Conservation (phyloP, 495 filamentous ascomycete species). For the Neurospora cerealis region DNA sequence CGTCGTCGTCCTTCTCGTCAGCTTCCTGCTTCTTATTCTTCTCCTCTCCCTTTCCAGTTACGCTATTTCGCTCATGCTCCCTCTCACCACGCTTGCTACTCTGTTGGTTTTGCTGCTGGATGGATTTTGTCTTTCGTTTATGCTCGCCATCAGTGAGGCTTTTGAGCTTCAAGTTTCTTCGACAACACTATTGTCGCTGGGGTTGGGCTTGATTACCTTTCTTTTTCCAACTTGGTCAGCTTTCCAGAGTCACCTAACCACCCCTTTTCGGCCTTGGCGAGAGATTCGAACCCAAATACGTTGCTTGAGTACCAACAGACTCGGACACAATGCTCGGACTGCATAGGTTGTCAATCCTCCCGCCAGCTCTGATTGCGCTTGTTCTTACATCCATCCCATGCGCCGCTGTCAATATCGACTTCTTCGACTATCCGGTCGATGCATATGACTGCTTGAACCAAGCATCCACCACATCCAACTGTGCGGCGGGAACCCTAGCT, state of each 20-base stretch:
- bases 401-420: slow-evolving; percentile 24
- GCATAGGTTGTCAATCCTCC: slow-evolving; percentile 5
- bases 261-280: neutral
- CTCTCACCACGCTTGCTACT: neutral
- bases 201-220: neutral
- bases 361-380: slow-evolving; percentile 18
- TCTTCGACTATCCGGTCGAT: slow-evolving; percentile 29
- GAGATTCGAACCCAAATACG: neutral
- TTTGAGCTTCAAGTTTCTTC: neutral
- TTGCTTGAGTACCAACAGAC: neutral
- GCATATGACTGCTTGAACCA: slow-evolving; percentile 30
- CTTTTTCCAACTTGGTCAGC: neutral
- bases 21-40: neutral
- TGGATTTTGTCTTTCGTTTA: neutral
- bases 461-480: slow-evolving; percentile 22
- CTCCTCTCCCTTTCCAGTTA: neutral
- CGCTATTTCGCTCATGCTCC: neutral
- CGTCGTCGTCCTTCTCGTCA: neutral
- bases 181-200: neutral
- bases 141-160: neutral
- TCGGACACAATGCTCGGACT: slow-evolving; percentile 11
- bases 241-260: neutral
- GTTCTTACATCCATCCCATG: slow-evolving; percentile 17
- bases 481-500: slow-evolving; percentile 18
- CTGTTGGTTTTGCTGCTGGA: neutral